Conservation (phyloP, 202 grass and related monocot genomes). For the Zoysia matrella region DNA sequence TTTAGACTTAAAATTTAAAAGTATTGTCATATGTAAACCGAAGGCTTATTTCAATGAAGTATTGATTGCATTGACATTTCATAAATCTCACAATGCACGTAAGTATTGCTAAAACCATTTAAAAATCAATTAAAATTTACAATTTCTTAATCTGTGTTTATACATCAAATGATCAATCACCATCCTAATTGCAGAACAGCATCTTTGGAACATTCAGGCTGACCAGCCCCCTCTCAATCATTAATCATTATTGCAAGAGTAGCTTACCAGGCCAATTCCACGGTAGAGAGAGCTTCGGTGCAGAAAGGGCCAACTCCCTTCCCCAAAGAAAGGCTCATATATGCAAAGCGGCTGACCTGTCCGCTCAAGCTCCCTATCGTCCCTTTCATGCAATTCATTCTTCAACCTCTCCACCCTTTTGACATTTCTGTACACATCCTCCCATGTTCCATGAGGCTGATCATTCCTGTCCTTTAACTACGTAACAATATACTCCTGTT, state of each 20-base stretch:
- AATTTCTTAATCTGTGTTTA: not conserved
- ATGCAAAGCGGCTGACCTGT: constrained; percentile 96
- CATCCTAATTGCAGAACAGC: constrained; percentile 25
- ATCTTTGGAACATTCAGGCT: constrained; percentile 16
- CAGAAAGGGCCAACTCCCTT: constrained; percentile 92
- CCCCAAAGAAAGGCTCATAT: constrained; percentile 98
- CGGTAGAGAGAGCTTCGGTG: constrained; percentile 86
- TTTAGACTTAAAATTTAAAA: not conserved
- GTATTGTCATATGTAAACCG: too few relatives aligned
- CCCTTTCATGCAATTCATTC: constrained; percentile 97
- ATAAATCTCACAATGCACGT: too few relatives aligned
- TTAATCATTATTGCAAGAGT: constrained; percentile 27
- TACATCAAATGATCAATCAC: constrained; percentile 7
- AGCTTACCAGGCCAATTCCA: constrained; percentile 95
- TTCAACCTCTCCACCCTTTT: constrained; percentile 89
- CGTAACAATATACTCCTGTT: constrained; percentile 47
- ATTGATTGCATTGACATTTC: too few relatives aligned
- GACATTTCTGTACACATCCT: constrained; percentile 96
- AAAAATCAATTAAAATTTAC: not conserved
- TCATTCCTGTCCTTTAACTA: constrained; percentile 95
- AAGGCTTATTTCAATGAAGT: too few relatives aligned
- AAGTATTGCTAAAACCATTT: too few relatives aligned
- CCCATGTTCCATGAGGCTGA: constrained; percentile 89
- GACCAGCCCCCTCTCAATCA: constrained; percentile 15
- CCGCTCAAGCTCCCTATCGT: constrained; percentile 92